Percentiles rank a stretch among this genome's conserved stretches.
phyloP scores from a whole-genome alignment of 176 grass and related monocot species.

The Avena sativa region DNA sequence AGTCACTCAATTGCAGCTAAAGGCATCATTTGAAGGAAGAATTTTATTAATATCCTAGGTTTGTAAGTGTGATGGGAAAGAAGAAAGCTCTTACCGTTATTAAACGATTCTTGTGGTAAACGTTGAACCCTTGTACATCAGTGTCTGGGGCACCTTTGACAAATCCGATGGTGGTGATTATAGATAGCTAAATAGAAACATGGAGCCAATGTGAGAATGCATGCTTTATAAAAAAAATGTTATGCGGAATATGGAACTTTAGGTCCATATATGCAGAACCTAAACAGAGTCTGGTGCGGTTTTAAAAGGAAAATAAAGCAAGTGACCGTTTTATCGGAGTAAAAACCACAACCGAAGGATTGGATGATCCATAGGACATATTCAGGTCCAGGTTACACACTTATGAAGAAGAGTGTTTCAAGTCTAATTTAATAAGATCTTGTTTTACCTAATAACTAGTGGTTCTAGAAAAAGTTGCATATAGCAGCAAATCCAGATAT shows the following conservation, averaged over 20 bases:
- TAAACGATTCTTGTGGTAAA: conserved; percentile 97
- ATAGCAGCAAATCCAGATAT: conserved; percentile 16
- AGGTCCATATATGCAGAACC: conserved; percentile 1
- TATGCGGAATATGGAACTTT: conserved; percentile 23
- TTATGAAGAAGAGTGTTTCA: conserved; percentile 19
- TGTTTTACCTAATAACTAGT: conserved; percentile 37
- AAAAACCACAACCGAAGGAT: background rate
- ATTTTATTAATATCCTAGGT: conserved; percentile 15
- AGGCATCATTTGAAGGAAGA: conserved; percentile 8
- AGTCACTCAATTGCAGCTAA: background rate
- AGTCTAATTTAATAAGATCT: conserved; percentile 30
- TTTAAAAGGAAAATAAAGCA: background rate
- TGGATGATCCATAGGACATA: conserved; percentile 31
- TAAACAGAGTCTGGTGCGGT: conserved; percentile 5
- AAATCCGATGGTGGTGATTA: conserved; percentile 92
- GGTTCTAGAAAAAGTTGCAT: conserved; percentile 4
- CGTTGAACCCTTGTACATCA: conserved; percentile 94
- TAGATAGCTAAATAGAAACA: conserved; percentile 55
- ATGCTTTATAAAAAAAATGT: conserved; percentile 19
- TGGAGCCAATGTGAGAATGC: conserved; percentile 25
- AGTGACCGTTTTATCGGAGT: background rate
- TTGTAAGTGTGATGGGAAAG: conserved; percentile 37
- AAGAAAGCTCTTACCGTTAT: conserved; percentile 72
- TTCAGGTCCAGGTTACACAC: conserved; percentile 19
- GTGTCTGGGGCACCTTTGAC: conserved; percentile 88